Evolutionary conservation across 192 early-diverging fungal species (phyloP), one percentile per base, ranked within the genome.

Genomic region (Backusella morwellensis): DNA sequence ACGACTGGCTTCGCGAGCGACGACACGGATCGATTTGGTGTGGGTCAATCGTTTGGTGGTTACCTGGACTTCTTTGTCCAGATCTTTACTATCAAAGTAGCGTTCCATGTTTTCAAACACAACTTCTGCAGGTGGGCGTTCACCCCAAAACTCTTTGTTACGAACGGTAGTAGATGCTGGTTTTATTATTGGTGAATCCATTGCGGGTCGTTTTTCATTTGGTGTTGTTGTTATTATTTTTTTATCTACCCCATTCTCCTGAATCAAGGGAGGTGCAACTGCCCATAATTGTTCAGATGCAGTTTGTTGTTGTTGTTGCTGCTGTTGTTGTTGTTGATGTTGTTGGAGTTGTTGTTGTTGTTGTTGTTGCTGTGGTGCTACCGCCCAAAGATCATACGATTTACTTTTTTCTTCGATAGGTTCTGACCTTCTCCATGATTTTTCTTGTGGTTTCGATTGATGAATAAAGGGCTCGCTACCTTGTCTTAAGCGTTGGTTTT

Each of bases 61-160:
- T 34, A 80, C 88, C 9, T 91, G 83, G 35, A 94, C 90, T 19
- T 87, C 90, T 70, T 90, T 85, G 70, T 95, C 94, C 50, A 95
- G 78, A 72, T 95, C 93, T 73, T 95, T 92, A 36, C 86, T 88
- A 21, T 92, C 90, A 81, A 95, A 95, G 79, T 91, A 95, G 73
- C 87, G 77, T 42, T 92, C 92, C 70, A 94, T 81, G 75, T 93
- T 85, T 70, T 95, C 88, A 32, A 86, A 86, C 63, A 95, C 88
- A 59, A 89, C 85, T 50, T 94, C 91, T 14, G 90, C 86, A 4
- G 92, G 91, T 8, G 94, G 94, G 19, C 93, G 85, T 35, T 89
- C 87, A 14, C 87, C 86, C 89, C 89, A 90, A 38, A 86, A 88
- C 82, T 82, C 35, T 75, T 66, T 77, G 4, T 38, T 68, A 9